Conservation (phyloP, 192 early-diverging fungal species). For the Pilobolus umbonatus region DNA sequence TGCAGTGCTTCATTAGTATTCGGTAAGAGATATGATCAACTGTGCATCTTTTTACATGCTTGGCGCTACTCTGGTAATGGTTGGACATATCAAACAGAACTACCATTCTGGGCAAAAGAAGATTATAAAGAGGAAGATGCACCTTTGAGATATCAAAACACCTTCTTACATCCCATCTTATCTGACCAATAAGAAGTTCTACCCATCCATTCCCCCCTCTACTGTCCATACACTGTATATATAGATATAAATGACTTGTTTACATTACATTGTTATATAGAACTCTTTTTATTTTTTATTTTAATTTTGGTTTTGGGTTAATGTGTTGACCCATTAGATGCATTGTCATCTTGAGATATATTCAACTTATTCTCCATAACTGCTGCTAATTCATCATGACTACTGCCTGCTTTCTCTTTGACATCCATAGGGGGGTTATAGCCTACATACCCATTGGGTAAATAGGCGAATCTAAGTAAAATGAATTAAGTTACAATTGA, state of each 20-base stretch:
- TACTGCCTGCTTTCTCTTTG: neutral
- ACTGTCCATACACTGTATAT: neutral
- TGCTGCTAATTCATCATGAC: slow-evolving; percentile 5
- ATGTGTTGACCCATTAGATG: neutral
- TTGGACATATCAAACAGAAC: slow-evolving; percentile 74
- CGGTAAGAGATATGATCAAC: slow-evolving; percentile 72
- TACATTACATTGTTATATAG: neutral
- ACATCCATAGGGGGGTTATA: too few species aligned
- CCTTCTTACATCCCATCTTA: neutral
- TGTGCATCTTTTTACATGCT: slow-evolving; percentile 90
- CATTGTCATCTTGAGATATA: neutral
- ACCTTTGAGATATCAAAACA: neutral
- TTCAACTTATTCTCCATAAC: slow-evolving; percentile 9
- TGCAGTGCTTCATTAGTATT: slow-evolving; percentile 50
- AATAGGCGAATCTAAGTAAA: neutral
- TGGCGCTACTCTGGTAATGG: slow-evolving; percentile 70
- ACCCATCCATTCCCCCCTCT: too few species aligned
- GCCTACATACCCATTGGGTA: too few species aligned
- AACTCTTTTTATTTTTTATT: neutral
- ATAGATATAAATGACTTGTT: neutral
- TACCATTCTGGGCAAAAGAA: slow-evolving; percentile 77
- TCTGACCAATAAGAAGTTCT: neutral
- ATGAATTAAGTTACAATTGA: neutral
- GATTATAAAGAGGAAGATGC: slow-evolving; percentile 22
- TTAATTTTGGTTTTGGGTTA: neutral